phyloP scores from a whole-genome alignment of 768 basidiomycete species.

The Termitomyces sp. region DNA sequence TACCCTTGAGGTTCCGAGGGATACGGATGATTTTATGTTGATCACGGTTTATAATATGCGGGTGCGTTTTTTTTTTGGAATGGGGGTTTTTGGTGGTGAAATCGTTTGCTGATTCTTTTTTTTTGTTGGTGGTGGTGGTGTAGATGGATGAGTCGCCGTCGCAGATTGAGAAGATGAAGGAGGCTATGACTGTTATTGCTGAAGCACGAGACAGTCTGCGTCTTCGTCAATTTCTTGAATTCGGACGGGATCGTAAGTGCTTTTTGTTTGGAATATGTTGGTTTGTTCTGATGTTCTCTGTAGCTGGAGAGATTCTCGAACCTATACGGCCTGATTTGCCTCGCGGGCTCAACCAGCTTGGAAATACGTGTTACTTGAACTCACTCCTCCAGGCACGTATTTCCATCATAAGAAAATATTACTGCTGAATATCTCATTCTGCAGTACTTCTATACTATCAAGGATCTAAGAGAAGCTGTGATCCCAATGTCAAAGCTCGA shows the following conservation, averaged over 20 bases:
- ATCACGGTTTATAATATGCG: conserved; percentile 67
- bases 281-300: conserved; percentile 1
- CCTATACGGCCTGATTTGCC: conserved; percentile 63
- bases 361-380: conserved; percentile 86
- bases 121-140: background rate
- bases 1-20: conserved; percentile 62
- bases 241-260: conserved; percentile 71
- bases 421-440: background rate
- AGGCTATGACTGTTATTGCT: conserved; percentile 69
- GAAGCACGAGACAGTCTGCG: conserved; percentile 70
- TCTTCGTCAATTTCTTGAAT: conserved; percentile 55
- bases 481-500: conserved; percentile 49
- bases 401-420: background rate
- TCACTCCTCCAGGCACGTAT: conserved; percentile 60
- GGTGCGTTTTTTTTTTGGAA: conserved; percentile 32
- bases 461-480: conserved; percentile 77
- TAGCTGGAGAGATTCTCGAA: conserved; percentile 61
- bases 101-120: conserved; percentile 6
- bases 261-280: background rate
- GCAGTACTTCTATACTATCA: conserved; percentile 96
- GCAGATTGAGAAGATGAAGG: conserved; percentile 64
- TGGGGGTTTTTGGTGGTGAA: background rate
- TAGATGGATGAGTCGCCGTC: conserved; percentile 70
- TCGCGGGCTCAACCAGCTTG: conserved; percentile 82
- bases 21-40: conserved; percentile 70